Conservation (phyloP, 345 rosid genomes). For the Populus alba region DNA sequence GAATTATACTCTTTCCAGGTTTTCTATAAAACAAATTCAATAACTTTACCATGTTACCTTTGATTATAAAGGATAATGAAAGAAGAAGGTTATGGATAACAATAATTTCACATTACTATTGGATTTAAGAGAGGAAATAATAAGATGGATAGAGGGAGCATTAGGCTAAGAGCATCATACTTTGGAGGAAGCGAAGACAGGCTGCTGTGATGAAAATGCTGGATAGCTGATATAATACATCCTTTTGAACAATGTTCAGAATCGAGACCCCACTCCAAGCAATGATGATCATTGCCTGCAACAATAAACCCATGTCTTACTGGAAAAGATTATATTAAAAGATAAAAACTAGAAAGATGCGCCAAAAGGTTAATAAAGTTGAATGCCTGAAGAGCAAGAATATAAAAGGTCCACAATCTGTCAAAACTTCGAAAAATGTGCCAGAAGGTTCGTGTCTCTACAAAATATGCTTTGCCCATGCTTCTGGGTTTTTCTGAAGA, state of each 20-base stretch:
- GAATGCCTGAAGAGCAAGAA: conserved; percentile 81
- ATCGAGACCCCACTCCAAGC: conserved; percentile 68
- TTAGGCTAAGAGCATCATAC: conserved; percentile 41
- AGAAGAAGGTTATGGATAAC: neutral
- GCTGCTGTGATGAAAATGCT: conserved; percentile 97
- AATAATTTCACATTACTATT: neutral
- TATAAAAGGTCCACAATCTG: conserved; percentile 87
- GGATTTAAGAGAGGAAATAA: neutral
- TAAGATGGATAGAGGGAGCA: neutral
- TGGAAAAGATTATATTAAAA: conserved; percentile 1
- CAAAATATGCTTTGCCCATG: conserved; percentile 87
- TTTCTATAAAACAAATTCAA: neutral
- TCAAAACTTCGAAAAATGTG: conserved; percentile 94
- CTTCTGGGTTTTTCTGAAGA: conserved; percentile 43
- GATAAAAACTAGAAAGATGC: neutral
- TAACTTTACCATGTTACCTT: neutral
- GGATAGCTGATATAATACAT: conserved; percentile 68
- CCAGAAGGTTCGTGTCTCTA: conserved; percentile 93
- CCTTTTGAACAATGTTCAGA: conserved; percentile 51
- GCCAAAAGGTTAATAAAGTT: neutral
- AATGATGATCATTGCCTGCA: conserved; percentile 80
- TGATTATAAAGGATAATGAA: neutral
- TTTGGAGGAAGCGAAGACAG: conserved; percentile 76
- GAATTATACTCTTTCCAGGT: neutral
- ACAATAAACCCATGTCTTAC: conserved; percentile 19